Base-by-base conservation (phyloP, 768 basidiomycete species). In the Russula ochroleuca region DNA sequence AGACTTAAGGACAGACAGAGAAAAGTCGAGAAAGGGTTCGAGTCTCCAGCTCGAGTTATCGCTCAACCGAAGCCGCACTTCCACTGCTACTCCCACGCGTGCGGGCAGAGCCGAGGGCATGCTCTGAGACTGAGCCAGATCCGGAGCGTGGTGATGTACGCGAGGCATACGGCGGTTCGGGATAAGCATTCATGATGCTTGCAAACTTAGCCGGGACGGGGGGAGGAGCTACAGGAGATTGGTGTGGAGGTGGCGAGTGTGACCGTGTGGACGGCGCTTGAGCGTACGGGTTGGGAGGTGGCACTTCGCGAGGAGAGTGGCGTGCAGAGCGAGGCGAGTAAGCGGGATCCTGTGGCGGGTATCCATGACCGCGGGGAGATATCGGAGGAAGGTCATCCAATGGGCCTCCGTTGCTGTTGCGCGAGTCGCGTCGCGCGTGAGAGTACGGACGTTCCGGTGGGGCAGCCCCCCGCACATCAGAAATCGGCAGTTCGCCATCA, bases 141-240 rank as follows among this genome's bases (percentile, higher is more conserved):
- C 71, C 73, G 17, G 72, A 72, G 35, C 69, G 69, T 8, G 72
- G 65, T 17, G 71, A 69, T 13, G 70, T 65, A 25, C 64, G 64
- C 9, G 64, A 65, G 19, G 68, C 65, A 40, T 59, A 66, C 14
- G 74, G 71, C 35, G 73, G 72, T 1, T 75, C 71, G 10, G 84
- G 79, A 71, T 86, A 87, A n/a, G 85, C 85, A 68, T 85, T 83
- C 85, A 88, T 84, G 66, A 88, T 86, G 63, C 81, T 84, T 38
- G 85, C 87, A 70, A 87, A 82, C 58, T 85, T 81, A 31, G 84
- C 75, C 2, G 83, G 80, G 10, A 81, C 75, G 0, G 76, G 67
- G 23, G 72, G 73, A 25, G 74, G 68, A 37, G 71, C 60, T 35
- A 72, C 43, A 31, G 72, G 61, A 54, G 69, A 59, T 35, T 68